Conservation (phyloP, 441 rosid species). For the Gossypium schwendimanii region DNA sequence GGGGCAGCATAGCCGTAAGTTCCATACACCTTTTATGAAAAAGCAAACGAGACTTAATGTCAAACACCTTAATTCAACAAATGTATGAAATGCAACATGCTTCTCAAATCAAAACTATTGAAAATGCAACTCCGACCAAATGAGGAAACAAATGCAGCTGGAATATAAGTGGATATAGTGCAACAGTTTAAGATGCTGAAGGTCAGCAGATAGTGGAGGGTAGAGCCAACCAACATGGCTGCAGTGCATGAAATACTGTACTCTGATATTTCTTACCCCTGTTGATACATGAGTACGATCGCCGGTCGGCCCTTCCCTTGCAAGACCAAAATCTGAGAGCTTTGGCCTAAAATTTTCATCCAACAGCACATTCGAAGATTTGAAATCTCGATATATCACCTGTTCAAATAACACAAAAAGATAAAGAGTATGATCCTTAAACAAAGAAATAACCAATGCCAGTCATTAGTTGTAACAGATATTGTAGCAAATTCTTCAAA, state of each 20-base stretch:
- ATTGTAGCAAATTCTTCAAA: too few relatives aligned
- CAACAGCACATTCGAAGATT: constrained; percentile 52
- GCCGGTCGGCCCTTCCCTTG: constrained; percentile 51
- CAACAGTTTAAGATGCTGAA: background rate
- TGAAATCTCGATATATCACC: constrained; percentile 62
- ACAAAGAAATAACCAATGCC: background rate
- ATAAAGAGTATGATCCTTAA: constrained; percentile 5
- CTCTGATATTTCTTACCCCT: constrained; percentile 24
- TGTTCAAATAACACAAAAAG: constrained; percentile 13
- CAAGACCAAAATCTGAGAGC: constrained; percentile 58
- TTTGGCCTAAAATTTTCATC: constrained; percentile 38
- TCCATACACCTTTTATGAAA: constrained; percentile 36
- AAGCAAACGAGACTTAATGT: background rate
- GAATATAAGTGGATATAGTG: background rate
- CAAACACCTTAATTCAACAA: constrained; percentile 3
- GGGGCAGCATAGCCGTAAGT: constrained; percentile 57
- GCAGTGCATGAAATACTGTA: background rate
- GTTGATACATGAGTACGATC: constrained; percentile 51
- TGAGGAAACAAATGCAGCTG: background rate
- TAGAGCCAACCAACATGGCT: background rate
- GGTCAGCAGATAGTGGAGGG: background rate
- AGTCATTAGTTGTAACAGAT: background rate
- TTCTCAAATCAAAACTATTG: background rate
- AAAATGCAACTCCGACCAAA: background rate
- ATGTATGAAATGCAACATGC: background rate